Conservation (phyloP, 306 rosid genomes). For the Calophaca sinica region DNA sequence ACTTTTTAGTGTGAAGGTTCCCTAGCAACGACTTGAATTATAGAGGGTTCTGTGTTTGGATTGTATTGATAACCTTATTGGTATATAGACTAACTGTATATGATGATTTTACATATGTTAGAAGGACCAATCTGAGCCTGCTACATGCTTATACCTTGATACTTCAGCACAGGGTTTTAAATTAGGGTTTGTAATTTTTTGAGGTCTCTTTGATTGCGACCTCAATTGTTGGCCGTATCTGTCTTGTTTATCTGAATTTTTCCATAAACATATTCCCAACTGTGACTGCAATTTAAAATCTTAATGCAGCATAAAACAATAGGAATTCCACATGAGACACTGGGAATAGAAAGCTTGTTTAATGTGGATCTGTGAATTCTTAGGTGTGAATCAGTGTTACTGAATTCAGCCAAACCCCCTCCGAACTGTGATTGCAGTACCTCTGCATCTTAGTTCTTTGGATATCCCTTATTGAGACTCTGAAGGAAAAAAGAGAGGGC, state of each 20-base stretch:
- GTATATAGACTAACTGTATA: neutral
- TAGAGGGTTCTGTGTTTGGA: neutral
- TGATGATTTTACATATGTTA: neutral
- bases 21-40: constrained; percentile 1
- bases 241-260: neutral
- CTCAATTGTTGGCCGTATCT: neutral
- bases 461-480: neutral
- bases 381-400: constrained; percentile 25
- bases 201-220: neutral
- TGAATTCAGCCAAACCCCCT: neutral
- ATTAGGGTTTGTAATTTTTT: neutral
- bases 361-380: neutral
- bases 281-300: neutral
- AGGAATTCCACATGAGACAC: neutral
- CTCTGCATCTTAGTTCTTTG: neutral
- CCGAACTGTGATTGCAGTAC: neutral
- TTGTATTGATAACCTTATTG: neutral
- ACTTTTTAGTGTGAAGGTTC: neutral
- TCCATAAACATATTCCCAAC: neutral
- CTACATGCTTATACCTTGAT: neutral
- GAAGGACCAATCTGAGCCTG: neutral
- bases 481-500: neutral
- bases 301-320: neutral
- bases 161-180: neutral
- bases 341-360: constrained; percentile 22